Conservation (phyloP, 306 rosid genomes). For the Dalbergia cultrata region DNA sequence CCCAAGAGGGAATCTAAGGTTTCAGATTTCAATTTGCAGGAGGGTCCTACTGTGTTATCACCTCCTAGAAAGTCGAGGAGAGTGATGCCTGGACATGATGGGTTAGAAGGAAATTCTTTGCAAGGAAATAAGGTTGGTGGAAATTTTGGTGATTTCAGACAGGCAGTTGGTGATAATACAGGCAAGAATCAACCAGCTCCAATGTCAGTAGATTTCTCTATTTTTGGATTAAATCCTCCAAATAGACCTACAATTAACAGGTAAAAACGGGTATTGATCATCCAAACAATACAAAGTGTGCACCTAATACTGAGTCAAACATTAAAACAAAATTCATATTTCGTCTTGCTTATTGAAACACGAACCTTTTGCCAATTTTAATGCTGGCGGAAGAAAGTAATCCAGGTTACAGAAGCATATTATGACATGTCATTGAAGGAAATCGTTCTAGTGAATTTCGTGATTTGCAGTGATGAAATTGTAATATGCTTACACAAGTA, state of each 20-base stretch:
- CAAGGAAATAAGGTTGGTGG: constrained; percentile 65
- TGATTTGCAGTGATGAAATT: background rate
- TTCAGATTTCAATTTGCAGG: constrained; percentile 67
- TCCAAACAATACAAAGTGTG: constrained; percentile 22
- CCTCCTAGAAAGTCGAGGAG: constrained; percentile 98
- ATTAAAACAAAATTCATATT: background rate
- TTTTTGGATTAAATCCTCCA: constrained; percentile 90
- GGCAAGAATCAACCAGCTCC: constrained; percentile 74
- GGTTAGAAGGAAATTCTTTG: constrained; percentile 70
- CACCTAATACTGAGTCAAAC: background rate
- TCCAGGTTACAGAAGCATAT: constrained; percentile 10
- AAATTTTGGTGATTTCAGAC: constrained; percentile 58
- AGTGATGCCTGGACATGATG: constrained; percentile 89
- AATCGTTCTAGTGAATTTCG: background rate
- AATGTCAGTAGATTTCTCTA: constrained; percentile 88
- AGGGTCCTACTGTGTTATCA: constrained; percentile 89
- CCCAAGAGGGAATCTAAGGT: constrained; percentile 75
- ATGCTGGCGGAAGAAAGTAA: background rate
- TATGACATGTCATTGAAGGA: background rate
- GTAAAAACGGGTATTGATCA: background rate
- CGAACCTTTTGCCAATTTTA: background rate
- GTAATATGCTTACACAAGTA: too few species aligned
- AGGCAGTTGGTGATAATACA: constrained; percentile 66
- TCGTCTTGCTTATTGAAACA: constrained; percentile 29
- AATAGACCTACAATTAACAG: constrained; percentile 96